These are phyloP conservation scores for Oryza punctata DNA, from an alignment of 176 grass and related monocot species.

Conservation along the genomic window DNA sequence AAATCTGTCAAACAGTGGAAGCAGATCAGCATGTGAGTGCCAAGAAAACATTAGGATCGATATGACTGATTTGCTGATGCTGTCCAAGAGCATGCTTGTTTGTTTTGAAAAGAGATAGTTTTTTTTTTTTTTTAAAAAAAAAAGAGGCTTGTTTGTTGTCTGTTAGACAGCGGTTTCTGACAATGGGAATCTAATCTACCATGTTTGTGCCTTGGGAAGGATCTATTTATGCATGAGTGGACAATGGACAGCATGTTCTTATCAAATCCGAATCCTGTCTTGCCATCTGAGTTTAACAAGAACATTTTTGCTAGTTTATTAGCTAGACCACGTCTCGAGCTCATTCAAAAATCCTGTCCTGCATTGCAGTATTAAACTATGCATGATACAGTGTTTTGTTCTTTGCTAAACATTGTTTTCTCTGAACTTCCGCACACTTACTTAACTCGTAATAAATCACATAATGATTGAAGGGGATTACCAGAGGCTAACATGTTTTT, in stretches of 20 bases:
- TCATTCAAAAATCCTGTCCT: too few relatives aligned
- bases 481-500: neutral
- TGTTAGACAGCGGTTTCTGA: neutral
- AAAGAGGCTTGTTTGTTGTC: neutral
- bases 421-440: neutral
- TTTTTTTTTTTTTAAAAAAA: too few relatives aligned
- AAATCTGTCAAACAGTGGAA: constrained; percentile 40
- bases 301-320: neutral
- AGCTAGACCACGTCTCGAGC: neutral
- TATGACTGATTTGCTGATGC: neutral
- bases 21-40: neutral
- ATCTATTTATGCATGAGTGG: neutral
- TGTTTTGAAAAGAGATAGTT: too few relatives aligned
- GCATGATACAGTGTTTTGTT: neutral
- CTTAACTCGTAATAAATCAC: neutral
- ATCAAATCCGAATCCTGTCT: neutral
- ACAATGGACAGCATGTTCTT: neutral
- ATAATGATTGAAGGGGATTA: neutral
- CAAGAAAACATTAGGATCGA: neutral
- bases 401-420: neutral
- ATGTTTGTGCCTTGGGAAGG: neutral
- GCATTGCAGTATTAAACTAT: neutral
- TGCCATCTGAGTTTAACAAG: neutral
- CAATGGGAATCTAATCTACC: neutral
- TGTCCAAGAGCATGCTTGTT: neutral